phyloP scores from a whole-genome alignment of 1,284 basidiomycete species.

The Hemileccinum hortonii region DNA sequence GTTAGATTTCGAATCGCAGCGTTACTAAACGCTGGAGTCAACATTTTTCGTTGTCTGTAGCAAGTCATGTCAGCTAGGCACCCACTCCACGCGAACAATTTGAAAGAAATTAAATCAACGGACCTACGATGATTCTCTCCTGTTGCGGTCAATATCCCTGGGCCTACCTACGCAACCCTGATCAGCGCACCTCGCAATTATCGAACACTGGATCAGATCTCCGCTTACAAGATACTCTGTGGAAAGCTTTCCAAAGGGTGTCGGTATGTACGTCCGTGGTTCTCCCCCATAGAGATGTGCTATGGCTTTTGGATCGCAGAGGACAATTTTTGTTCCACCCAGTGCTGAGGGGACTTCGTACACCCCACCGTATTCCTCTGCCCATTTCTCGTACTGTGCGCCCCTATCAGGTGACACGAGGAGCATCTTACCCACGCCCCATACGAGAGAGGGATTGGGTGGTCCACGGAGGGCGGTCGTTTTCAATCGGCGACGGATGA shows the following conservation, averaged over 20 bases:
- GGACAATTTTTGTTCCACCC: constrained; percentile 41
- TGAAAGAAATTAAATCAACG: neutral
- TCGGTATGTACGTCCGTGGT: constrained; percentile 33
- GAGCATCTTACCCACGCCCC: no score
- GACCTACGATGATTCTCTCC: constrained; percentile 28
- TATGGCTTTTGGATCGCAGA: constrained; percentile 56
- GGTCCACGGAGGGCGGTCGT: no score
- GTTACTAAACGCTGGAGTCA: constrained; percentile 50
- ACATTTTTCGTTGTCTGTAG: constrained; percentile 44
- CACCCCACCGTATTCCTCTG: constrained; percentile 47
- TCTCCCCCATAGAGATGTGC: constrained; percentile 52
- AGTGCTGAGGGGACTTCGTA: constrained; percentile 43
- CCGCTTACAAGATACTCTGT: constrained; percentile 22
- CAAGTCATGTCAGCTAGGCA: neutral
- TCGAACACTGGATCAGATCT: neutral
- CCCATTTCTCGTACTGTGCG: constrained; percentile 31
- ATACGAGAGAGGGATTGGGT: no score
- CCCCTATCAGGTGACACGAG: no score
- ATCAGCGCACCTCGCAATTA: neutral
- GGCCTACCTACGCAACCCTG: constrained; percentile 17
- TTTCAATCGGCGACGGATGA: no score
- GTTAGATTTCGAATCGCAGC: constrained; percentile 43
- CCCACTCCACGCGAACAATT: neutral
- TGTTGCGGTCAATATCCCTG: constrained; percentile 16
- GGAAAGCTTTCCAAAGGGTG: neutral